A percentile compares a stretch with the other conserved stretches of the same genome.
Conservation (phyloP, 2,329 filamentous ascomycete species). For the Neonectria coccinea region DNA sequence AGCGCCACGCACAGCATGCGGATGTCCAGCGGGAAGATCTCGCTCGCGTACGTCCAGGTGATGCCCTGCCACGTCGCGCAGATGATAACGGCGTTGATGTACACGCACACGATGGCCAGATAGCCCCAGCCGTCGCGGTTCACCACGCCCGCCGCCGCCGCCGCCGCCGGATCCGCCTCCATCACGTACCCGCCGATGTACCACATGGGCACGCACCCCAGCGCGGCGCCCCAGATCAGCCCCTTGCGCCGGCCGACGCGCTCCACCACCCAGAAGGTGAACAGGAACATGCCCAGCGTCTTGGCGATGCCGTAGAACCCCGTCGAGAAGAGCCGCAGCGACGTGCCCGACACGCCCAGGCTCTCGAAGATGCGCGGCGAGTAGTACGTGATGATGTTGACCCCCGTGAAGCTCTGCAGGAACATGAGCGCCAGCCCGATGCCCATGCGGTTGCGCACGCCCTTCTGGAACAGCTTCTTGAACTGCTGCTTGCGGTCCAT, state of each 20-base stretch:
- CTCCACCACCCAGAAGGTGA: conserved; percentile 60
- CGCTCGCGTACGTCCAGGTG: conserved; percentile 59
- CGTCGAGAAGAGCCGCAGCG: conserved; percentile 52
- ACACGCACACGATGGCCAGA: conserved; percentile 59
- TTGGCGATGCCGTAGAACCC: conserved; percentile 57
- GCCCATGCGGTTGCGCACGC: conserved; percentile 51
- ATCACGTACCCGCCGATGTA: conserved; percentile 55
- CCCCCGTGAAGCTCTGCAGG: conserved; percentile 54
- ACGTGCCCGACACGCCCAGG: conserved; percentile 51
- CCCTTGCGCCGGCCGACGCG: conserved; percentile 60
- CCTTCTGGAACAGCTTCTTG: conserved; percentile 52
- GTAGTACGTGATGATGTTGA: conserved; percentile 73
- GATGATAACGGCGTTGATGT: conserved; percentile 57
- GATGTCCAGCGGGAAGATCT: conserved; percentile 59
- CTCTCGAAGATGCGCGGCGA: conserved; percentile 52
- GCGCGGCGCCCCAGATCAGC: conserved; percentile 54
- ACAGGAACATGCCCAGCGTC: conserved; percentile 52
- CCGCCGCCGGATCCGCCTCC: conserved; percentile 47
- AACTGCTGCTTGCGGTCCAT: conserved; percentile 45
- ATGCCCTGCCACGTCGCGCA: conserved; percentile 58
- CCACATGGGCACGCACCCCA: conserved; percentile 55
- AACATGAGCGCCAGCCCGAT: conserved; percentile 66
- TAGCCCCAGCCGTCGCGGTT: conserved; percentile 56
- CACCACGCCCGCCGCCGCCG: conserved; percentile 60
- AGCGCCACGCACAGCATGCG: conserved; percentile 52